A percentile compares a stretch with the other conserved stretches of the same genome.
Evolutionary conservation across 208 protist species (phyloP).

Genomic region (Borovskyia barvae): DNA sequence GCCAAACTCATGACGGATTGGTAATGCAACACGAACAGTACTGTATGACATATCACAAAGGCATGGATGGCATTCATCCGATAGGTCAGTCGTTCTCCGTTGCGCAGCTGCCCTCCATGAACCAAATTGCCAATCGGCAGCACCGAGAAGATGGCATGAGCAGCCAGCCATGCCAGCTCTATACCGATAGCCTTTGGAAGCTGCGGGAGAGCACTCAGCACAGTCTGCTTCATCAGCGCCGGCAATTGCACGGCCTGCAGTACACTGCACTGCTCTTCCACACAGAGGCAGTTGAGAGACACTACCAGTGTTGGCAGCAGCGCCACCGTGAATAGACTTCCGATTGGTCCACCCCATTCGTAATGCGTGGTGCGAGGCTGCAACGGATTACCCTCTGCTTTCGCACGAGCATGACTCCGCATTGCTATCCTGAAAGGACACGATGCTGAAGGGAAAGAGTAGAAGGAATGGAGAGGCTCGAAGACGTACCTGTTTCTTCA

Average conservation of each 20-base stretch:
- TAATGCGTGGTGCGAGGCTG: conserved; percentile 62
- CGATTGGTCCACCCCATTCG: conserved; percentile 80
- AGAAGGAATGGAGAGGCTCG: too few species aligned
- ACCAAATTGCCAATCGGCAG: conserved; percentile 66
- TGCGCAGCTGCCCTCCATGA: conserved; percentile 53
- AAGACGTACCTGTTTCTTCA: too few species aligned
- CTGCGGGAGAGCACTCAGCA: conserved; percentile 25
- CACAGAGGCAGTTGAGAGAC: conserved; percentile 59
- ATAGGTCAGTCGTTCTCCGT: conserved; percentile 65
- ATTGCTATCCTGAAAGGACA: too few species aligned
- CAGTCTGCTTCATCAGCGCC: conserved; percentile 10
- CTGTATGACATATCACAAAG: conserved; percentile 56
- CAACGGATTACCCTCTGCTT: conserved; percentile 23
- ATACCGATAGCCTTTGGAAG: conserved; percentile 51
- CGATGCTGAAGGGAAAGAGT: too few species aligned
- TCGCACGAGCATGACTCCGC: too few species aligned
- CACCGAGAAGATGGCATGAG: conserved; percentile 72
- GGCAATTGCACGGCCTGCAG: conserved; percentile 19
- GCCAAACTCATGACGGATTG: conserved; percentile 40
- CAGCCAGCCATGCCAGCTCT: conserved; percentile 59
- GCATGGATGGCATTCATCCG: conserved; percentile 84
- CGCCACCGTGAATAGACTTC: conserved; percentile 46
- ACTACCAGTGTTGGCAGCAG: conserved; percentile 63
- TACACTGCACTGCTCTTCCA: conserved; percentile 26
- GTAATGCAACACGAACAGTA: conserved; percentile 48